Evolutionary conservation across 257 asterid species (phyloP).

Genomic region (Pogostemon cablin): DNA sequence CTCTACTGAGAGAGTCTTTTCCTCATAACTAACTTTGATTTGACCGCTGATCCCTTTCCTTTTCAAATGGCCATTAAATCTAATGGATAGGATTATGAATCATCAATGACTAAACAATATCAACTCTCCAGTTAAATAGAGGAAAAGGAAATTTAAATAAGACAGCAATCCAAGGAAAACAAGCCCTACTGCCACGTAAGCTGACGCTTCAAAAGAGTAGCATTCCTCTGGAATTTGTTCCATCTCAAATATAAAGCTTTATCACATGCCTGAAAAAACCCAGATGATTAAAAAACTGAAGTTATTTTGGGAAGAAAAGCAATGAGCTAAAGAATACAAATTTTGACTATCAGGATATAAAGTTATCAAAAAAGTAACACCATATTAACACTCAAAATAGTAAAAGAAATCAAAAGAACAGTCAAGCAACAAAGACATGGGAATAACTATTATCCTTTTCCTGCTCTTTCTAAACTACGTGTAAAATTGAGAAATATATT

Average conservation of each 20-base stretch:
- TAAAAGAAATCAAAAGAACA: not conserved
- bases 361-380: slow-evolving; percentile 11
- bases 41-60: slow-evolving; percentile 88
- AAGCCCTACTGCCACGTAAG: slow-evolving; percentile 83
- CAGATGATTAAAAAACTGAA: slow-evolving; percentile 12
- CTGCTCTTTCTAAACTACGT: slow-evolving; percentile 8
- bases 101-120: slow-evolving; percentile 24
- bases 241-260: slow-evolving; percentile 58
- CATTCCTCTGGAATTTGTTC: slow-evolving; percentile 73
- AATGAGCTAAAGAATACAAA: slow-evolving; percentile 9
- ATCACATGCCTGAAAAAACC: slow-evolving; percentile 64
- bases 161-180: slow-evolving; percentile 31
- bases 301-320: slow-evolving; percentile 21
- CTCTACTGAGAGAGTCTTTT: slow-evolving; percentile 85
- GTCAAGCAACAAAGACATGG: slow-evolving; percentile 16
- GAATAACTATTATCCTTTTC: not conserved
- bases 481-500: slow-evolving; percentile 8
- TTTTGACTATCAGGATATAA: slow-evolving; percentile 5
- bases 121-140: slow-evolving; percentile 17
- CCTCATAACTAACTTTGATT: slow-evolving; percentile 70
- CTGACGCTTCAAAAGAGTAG: slow-evolving; percentile 72
- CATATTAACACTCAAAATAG: slow-evolving; percentile 20
- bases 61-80: slow-evolving; percentile 86
- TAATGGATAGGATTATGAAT: slow-evolving; percentile 34
- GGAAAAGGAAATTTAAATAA: slow-evolving; percentile 16